These are phyloP conservation scores for Athelia sp. DNA, from an alignment of 1,284 basidiomycete genomes.

Conservation along the genomic window DNA sequence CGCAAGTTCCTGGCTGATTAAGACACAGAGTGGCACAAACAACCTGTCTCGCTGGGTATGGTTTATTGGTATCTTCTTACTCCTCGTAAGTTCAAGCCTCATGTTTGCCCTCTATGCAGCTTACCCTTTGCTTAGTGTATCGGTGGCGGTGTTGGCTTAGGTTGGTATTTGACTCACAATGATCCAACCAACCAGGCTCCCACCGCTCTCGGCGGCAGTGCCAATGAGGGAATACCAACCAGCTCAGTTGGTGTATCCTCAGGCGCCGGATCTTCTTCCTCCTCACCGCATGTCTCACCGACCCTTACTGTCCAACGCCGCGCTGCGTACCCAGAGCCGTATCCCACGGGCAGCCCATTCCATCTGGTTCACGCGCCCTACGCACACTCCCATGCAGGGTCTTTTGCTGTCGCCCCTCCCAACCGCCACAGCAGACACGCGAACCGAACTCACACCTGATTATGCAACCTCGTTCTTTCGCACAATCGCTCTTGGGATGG, in stretches of 20 bases:
- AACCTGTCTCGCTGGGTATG: slow-evolving; percentile 64
- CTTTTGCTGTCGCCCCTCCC: not conserved
- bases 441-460: not conserved
- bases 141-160: slow-evolving; percentile 51
- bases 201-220: slow-evolving; percentile 61
- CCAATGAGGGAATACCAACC: slow-evolving; percentile 33
- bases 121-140: slow-evolving; percentile 29
- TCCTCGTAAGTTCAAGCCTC: slow-evolving; percentile 38
- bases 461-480: not conserved
- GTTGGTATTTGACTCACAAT: slow-evolving; percentile 54
- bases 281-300: slow-evolving; percentile 28
- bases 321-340: slow-evolving; percentile 6
- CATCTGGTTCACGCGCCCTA: not conserved
- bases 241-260: slow-evolving; percentile 8
- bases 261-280: slow-evolving; percentile 7
- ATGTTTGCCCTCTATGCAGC: not conserved
- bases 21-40: slow-evolving; percentile 48
- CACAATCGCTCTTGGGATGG: not conserved
- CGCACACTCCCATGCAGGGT: not conserved
- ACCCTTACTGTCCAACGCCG: slow-evolving; percentile 41
- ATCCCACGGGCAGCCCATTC: not conserved
- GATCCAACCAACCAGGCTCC: slow-evolving; percentile 44
- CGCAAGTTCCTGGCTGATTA: slow-evolving; percentile 58
- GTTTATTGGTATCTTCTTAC: slow-evolving; percentile 54
- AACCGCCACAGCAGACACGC: not conserved